These are phyloP conservation scores for Podila horticola DNA, from an alignment of 192 early-diverging fungal species.

Conservation along the genomic window DNA sequence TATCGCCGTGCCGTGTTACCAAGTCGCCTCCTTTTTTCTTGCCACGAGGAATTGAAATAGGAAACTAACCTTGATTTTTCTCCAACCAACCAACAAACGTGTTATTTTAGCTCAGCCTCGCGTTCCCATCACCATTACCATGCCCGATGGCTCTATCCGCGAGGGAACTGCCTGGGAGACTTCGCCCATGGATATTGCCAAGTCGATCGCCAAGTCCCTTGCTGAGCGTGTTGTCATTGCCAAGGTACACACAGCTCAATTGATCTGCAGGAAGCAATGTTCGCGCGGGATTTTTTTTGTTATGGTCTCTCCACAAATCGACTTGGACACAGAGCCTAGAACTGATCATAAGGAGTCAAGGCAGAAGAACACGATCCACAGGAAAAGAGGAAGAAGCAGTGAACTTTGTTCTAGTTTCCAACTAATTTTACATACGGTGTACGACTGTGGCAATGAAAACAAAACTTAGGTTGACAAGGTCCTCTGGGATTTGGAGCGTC, in stretches of 20 bases:
- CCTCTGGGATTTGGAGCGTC: constrained; percentile 90
- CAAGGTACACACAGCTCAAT: constrained; percentile 68
- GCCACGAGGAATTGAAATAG: no score
- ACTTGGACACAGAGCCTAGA: no score
- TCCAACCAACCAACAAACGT: background rate
- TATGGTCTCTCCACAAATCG: no score
- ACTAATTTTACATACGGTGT: background rate
- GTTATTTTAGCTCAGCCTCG: constrained; percentile 72
- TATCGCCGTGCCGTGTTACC: no score
- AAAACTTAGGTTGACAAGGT: constrained; percentile 76
- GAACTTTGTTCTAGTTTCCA: background rate
- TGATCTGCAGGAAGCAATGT: background rate
- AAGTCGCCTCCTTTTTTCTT: no score
- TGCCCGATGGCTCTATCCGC: constrained; percentile 86
- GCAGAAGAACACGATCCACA: no score
- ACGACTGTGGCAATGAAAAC: background rate
- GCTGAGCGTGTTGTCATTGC: constrained; percentile 92
- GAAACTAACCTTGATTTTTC: no score
- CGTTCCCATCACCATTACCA: constrained; percentile 81
- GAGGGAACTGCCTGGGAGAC: constrained; percentile 94
- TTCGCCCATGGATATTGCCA: constrained; percentile 92
- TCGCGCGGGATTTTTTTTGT: no score
- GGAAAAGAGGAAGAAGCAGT: no score
- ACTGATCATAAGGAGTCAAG: no score
- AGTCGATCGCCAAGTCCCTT: constrained; percentile 88